Percentiles rank a stretch among this genome's conserved stretches.
Evolutionary conservation across 805 yeast species (phyloP).

Genomic region (Nematodospora valgi): DNA sequence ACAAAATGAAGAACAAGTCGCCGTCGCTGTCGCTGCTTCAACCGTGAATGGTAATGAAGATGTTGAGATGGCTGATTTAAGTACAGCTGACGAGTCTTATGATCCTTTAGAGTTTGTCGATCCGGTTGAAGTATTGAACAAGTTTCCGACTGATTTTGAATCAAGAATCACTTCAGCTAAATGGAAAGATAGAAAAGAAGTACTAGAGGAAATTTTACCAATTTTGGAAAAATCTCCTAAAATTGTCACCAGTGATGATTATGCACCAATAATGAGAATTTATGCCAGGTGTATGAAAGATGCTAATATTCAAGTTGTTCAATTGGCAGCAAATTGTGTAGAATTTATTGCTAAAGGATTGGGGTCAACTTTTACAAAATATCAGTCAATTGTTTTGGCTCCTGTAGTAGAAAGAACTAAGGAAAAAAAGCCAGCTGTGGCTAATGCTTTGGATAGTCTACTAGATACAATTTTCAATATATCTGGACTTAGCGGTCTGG

Average conservation of each 20-base stretch:
- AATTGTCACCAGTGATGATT: slow-evolving; percentile 58
- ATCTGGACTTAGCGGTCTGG: slow-evolving; percentile 49
- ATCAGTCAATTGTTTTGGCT: slow-evolving; percentile 48
- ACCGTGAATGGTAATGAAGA: slow-evolving; percentile 11
- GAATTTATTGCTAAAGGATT: slow-evolving; percentile 65
- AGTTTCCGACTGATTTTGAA: slow-evolving; percentile 62
- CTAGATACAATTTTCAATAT: slow-evolving; percentile 59
- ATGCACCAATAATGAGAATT: slow-evolving; percentile 54
- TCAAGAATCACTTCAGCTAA: slow-evolving; percentile 55
- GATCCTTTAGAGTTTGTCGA: slow-evolving; percentile 73
- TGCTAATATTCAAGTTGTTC: slow-evolving; percentile 84
- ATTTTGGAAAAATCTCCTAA: slow-evolving; percentile 53
- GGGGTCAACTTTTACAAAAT: slow-evolving; percentile 51
- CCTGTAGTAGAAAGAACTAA: slow-evolving; percentile 79
- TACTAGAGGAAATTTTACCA: slow-evolving; percentile 58
- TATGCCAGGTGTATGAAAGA: slow-evolving; percentile 79
- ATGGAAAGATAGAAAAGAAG: slow-evolving; percentile 94
- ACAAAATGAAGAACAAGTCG: slow-evolving; percentile 11
- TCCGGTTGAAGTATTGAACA: slow-evolving; percentile 62
- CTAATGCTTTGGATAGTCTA: slow-evolving; percentile 65
- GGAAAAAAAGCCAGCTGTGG: slow-evolving; percentile 79
- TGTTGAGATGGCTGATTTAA: slow-evolving; percentile 30
- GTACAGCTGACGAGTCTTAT: slow-evolving; percentile 17
- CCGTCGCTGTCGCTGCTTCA: slow-evolving; percentile 12
- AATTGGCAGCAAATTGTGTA: slow-evolving; percentile 67